Base-by-base conservation (phyloP, 129 eudicot genomes). In the Sambucus nigra region DNA sequence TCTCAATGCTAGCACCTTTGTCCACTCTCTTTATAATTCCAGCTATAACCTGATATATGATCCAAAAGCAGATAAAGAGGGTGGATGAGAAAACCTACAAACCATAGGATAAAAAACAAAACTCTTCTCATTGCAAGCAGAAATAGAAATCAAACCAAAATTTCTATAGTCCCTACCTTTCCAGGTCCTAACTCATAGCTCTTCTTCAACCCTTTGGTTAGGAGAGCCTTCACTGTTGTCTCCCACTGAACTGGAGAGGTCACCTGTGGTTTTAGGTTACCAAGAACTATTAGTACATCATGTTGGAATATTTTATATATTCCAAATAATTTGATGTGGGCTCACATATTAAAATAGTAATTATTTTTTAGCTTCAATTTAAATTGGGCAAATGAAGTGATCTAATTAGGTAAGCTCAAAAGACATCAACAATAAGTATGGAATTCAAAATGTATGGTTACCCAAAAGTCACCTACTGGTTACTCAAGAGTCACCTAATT, bases 211-310 rank as follows among this genome's bases (percentile, higher is more conserved):
- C 95, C 97, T 74, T 61, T 71, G 50, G 70, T 65, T 27, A 84
- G 63, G 42, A 89, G 76, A 41, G 88, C 76, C 74, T 78, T 89
- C 61, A 89, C 78, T 1, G 95, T 84, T 18, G 94, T 76, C 74
- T 89, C 97, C 97, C 97, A 89, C 52, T 89, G 97, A 60, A 89
- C 97, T 0, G 97, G 97, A 44, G 95, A 89, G 24, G 97, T 89
- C 67, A 84, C 97, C 97, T 89, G 58, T 1, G 60, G 53, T 56
- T 26, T 47, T 61, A 61, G 64, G 26, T 62, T 50, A 44, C 47
- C n/a, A 26, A 24, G 21, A 57, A 46, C 13, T 23, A 44, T n/a
- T 24, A 23, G 27, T 7, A 42, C 15, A 25, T 47, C 20, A 5
- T 47, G 33, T 22, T 60, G n/a, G n/a, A n/a, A n/a, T n/a, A n/a